Base-by-base conservation (phyloP, 345 rosid genomes). In the Anastatica hierochuntica region DNA sequence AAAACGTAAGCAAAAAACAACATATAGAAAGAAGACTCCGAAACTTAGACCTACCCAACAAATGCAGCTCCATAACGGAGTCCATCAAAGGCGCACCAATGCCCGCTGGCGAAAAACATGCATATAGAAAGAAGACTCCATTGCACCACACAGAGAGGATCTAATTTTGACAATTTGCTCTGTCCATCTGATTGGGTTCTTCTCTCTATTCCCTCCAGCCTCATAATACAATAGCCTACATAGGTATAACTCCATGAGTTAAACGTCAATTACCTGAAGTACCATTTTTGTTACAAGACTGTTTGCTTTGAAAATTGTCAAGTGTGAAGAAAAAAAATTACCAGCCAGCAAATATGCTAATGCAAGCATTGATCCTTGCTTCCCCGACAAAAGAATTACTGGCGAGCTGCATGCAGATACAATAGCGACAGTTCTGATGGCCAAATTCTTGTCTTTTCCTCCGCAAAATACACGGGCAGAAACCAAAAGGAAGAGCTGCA, bases 1-100 rank as follows among this genome's bases (percentile, higher is more conserved):
- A 51, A 12, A 0, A 44, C 58, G 56, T 59, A n/a, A 66, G 38
- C 56, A 51, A 52, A n/a, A 27, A 37, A 38, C 56, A 15, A 30
- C 13, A 31, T 30, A 44, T 7, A 44, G 34, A 36, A 6, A 19
- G 19, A 30, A 47, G 50, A 16, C 13, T 33, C 20, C 49, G 13
- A 51, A 44, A 15, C 20, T 40, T 21, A 24, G 50, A 67, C 95
- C 69, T 70, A 90, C 98, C 98, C 98, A 30, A 80, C 67, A 78
- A 90, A 90, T 40, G 98, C 98, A 62, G 98, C 85, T 58, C 94
- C 89, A 43, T 87, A 90, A 9, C 85, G 87, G 39, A 90, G 90
- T 59, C 98, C 98, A 74, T 87, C 98, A 50, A 90, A 90, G 61
- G 98, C 90, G 57, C 98, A 90, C 98, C 96, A 92, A 69, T 92